phyloP scores from a whole-genome alignment of 2,329 filamentous ascomycete species.

The Aspergillus sp. region DNA sequence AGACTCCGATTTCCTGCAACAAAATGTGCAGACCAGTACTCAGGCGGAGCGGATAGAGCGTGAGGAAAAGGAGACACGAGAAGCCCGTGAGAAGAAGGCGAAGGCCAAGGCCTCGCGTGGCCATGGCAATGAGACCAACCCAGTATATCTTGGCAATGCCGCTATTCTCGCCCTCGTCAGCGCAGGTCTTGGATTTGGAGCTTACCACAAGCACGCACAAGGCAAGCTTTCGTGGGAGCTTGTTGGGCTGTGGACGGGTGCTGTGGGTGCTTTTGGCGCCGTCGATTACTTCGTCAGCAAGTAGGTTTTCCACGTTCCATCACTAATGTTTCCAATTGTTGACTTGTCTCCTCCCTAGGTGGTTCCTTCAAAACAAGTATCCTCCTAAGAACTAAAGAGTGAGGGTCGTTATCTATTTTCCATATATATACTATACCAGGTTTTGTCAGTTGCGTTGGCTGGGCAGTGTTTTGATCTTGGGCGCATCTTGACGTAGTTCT shows the following conservation, averaged over 20 bases:
- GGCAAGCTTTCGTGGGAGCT: slow-evolving; percentile 49
- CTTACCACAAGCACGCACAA: slow-evolving; percentile 46
- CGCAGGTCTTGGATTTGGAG: slow-evolving; percentile 47
- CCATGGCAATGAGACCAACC: slow-evolving; percentile 45
- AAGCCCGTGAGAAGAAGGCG: slow-evolving; percentile 28
- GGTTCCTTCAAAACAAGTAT: slow-evolving; percentile 53
- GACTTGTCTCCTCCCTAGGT: slow-evolving; percentile 31
- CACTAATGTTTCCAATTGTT: neutral
- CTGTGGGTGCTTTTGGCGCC: slow-evolving; percentile 44
- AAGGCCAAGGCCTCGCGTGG: slow-evolving; percentile 32
- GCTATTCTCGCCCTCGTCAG: slow-evolving; percentile 41
- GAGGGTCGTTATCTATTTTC: neutral
- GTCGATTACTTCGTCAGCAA: slow-evolving; percentile 52
- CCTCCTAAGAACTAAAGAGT: slow-evolving; percentile 35
- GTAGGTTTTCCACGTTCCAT: slow-evolving; percentile 31
- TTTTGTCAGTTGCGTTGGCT: neutral
- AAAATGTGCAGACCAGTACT: slow-evolving; percentile 46
- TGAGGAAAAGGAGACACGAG: slow-evolving; percentile 34
- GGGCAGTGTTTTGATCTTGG: neutral
- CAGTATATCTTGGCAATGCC: slow-evolving; percentile 49
- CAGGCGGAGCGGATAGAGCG: slow-evolving; percentile 47
- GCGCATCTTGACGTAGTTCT: slow-evolving; percentile 1
- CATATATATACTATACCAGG: neutral
- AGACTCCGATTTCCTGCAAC: slow-evolving; percentile 41
- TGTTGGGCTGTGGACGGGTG: slow-evolving; percentile 44